phyloP scores from a whole-genome alignment of 2,329 filamentous ascomycete genomes.

The Thelonectria blattea region DNA sequence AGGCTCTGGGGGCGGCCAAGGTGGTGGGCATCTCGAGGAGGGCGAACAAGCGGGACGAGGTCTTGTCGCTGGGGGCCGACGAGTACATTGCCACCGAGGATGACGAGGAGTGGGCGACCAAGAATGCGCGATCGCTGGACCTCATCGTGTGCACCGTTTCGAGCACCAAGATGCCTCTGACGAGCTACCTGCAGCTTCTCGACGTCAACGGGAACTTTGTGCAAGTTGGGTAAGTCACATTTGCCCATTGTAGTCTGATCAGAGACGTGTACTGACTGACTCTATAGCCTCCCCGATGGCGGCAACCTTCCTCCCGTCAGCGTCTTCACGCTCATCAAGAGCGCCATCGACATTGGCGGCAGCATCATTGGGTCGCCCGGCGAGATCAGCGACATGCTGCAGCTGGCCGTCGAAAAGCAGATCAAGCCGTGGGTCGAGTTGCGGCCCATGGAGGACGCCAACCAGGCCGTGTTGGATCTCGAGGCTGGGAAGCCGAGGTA shows the following conservation, averaged over 20 bases:
- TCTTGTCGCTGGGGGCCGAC: conserved; percentile 59
- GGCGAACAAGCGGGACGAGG: conserved; percentile 61
- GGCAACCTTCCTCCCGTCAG: conserved; percentile 34
- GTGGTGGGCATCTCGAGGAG: conserved; percentile 64
- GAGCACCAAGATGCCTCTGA: conserved; percentile 60
- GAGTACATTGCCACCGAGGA: conserved; percentile 63
- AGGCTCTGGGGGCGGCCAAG: conserved; percentile 65
- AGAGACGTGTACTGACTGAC: no score
- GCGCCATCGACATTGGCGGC: conserved; percentile 51
- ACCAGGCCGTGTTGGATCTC: conserved; percentile 61
- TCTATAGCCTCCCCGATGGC: conserved; percentile 35
- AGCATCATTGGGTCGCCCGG: conserved; percentile 54
- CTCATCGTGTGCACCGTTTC: conserved; percentile 74
- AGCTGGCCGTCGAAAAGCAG: conserved; percentile 61
- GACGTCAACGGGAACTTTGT: conserved; percentile 65
- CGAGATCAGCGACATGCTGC: conserved; percentile 65
- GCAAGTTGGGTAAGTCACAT: conserved; percentile 59
- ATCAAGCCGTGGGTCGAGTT: conserved; percentile 64
- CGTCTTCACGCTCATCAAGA: conserved; percentile 32
- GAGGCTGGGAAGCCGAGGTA: conserved; percentile 58
- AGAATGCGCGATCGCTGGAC: conserved; percentile 66
- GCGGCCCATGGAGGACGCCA: conserved; percentile 60
- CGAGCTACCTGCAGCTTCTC: conserved; percentile 65
- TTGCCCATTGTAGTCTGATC: conserved; percentile 44
- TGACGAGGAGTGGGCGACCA: conserved; percentile 56